Evolutionary conservation across 768 basidiomycete genomes (phyloP), one percentile per base, ranked within the genome.

Genomic region (Lentinula sp.): DNA sequence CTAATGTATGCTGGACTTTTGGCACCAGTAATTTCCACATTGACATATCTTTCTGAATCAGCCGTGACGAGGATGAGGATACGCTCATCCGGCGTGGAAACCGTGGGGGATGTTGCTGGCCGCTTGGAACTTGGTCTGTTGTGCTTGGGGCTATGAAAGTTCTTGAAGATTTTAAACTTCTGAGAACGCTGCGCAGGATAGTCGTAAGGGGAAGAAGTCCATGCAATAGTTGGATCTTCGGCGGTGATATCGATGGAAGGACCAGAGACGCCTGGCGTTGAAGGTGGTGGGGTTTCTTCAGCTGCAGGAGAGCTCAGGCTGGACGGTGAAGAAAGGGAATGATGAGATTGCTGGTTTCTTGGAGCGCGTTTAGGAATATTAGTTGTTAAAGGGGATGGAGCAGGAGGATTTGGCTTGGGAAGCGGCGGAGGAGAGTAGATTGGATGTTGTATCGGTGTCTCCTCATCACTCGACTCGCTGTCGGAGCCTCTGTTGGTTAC

Each of bases 31-130:
- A 93, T 83, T 59, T 89, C 87, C 45, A 93, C 89, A 23, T 83
- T 78, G 52, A 81, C 82, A 72, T 86, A 87, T 62, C 85, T 82
- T 63, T 91, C 89, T n/a, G 87, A 85, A 70, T 92, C 89, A 32
- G 80, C 75, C 18, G 91, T 92, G 62, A 89, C 91, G 62, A 88
- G 82, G 65, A 90, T 86, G 49, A 80, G 72, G 58, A 78, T 74
- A 57, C 73, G 75, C 37, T 76, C 76, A 32, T 54, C 51, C 7
- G 60, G 13, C n/a, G 40, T 61, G 5, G 60, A 55, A 32, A 40
- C 39, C 7, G 59, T 64, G 3, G 73, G 65, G 9, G 72, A 65
- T 45, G 79, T 73, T 64, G 74, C 67, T 35, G 71, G 72, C 39
- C 65, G 59, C 61, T 66, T 66, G 39, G 64, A 21, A 15, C 62